Evolutionary conservation across 306 rosid genomes (phyloP).

Genomic region (Trichosanthes truncata): DNA sequence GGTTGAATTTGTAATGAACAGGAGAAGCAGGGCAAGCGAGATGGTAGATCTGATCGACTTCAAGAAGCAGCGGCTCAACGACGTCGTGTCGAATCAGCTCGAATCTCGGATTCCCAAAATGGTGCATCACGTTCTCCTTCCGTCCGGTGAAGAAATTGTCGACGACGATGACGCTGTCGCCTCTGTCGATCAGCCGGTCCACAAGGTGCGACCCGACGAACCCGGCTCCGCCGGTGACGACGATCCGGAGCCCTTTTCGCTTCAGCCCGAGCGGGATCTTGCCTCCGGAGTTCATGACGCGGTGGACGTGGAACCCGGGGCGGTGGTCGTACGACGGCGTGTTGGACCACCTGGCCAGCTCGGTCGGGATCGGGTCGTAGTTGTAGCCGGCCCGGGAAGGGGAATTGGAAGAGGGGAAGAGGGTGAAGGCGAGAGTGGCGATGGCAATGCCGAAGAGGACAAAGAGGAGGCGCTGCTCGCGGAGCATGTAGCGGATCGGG

Average conservation of each 20-base stretch:
- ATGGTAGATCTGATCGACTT: conserved; percentile 97
- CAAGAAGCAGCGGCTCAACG: conserved; percentile 82
- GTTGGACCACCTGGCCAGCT: conserved; percentile 14
- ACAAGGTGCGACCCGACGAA: conserved; percentile 91
- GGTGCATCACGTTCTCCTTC: conserved; percentile 91
- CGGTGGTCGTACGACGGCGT: conserved; percentile 27
- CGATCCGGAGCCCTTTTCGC: conserved; percentile 80
- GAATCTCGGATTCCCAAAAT: conserved; percentile 78
- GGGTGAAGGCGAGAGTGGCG: conserved; percentile 50
- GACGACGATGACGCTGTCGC: conserved; percentile 87
- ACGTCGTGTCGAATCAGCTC: conserved; percentile 95
- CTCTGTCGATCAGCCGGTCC: conserved; percentile 83
- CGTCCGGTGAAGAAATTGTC: conserved; percentile 91
- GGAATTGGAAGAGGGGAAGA: conserved; percentile 31
- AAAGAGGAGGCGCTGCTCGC: conserved; percentile 74
- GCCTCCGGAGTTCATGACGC: conserved; percentile 43
- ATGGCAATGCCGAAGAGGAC: conserved; percentile 64
- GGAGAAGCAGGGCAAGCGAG: conserved; percentile 98
- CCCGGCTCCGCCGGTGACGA: conserved; percentile 91
- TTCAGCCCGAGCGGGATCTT: conserved; percentile 74
- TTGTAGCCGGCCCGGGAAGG: conserved; percentile 11
- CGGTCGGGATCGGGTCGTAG: conserved; percentile 24
- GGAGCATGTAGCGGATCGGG: conserved; percentile 76
- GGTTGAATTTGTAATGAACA: conserved; percentile 94
- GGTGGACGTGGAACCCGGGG: neutral